Percentiles rank a stretch among this genome's conserved stretches.
phyloP scores from a whole-genome alignment of 352 stramenopile genomes.

The Globisporangium iwayamae region DNA sequence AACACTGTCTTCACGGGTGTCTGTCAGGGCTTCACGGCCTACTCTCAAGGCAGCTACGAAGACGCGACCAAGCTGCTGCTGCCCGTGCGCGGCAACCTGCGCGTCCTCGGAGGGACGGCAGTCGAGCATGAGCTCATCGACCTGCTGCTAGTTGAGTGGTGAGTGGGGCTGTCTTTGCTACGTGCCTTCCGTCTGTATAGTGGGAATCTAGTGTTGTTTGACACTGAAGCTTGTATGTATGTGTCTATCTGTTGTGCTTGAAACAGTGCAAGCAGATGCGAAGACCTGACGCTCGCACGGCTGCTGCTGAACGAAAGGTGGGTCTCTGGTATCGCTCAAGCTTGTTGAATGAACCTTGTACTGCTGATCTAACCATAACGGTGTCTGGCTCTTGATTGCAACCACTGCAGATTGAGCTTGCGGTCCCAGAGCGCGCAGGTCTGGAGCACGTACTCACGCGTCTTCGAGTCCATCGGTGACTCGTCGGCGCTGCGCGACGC shows the following conservation, averaged over 20 bases:
- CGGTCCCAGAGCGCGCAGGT: conserved; percentile 77
- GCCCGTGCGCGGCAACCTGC: conserved; percentile 54
- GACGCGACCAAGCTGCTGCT: conserved; percentile 53
- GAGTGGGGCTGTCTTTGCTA: conserved; percentile 1
- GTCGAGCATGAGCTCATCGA: conserved; percentile 77
- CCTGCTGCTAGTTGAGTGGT: conserved; percentile 79
- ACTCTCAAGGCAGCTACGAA: conserved; percentile 55
- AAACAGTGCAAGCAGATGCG: conserved; percentile 62
- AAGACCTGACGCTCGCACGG: conserved; percentile 64
- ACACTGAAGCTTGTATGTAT: not conserved
- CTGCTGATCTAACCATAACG: not conserved
- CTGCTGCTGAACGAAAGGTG: conserved; percentile 84
- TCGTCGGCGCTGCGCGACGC: conserved; percentile 71
- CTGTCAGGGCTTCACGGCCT: conserved; percentile 65
- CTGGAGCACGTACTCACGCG: conserved; percentile 72
- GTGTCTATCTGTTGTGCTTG: not conserved
- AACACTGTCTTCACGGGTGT: conserved; percentile 46
- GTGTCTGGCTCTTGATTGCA: too few species aligned
- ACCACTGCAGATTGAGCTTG: conserved; percentile 41
- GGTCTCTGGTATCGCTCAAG: not conserved
- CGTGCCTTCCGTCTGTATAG: not conserved
- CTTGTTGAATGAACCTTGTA: not conserved
- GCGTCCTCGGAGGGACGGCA: conserved; percentile 66
- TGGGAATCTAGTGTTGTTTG: not conserved
- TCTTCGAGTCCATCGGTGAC: conserved; percentile 69